A percentile compares a stretch with the other conserved stretches of the same genome.
phyloP scores from a whole-genome alignment of 1,284 basidiomycete genomes.

The Neonothopanus nambi region DNA sequence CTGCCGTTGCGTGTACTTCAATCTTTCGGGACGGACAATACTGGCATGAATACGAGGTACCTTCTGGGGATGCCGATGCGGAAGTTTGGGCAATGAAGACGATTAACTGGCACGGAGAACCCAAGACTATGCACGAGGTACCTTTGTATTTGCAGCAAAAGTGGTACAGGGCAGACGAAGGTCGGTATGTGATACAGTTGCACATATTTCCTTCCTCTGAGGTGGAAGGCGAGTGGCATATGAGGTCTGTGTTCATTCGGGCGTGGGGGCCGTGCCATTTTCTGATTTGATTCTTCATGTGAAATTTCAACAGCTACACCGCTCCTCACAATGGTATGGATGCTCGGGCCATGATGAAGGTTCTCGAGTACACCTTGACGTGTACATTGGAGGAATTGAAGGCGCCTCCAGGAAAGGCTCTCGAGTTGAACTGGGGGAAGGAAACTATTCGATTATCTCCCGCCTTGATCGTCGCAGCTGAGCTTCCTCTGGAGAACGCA shows the following conservation, averaged over 20 bases:
- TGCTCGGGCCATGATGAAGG: constrained; percentile 4
- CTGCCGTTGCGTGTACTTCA: constrained; percentile 1
- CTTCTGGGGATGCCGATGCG: not conserved
- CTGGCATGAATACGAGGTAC: constrained; percentile 9
- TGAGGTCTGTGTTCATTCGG: not conserved
- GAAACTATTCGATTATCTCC: constrained; percentile 5
- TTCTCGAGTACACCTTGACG: constrained; percentile 7
- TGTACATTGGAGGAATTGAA: constrained; percentile 1
- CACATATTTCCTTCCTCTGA: not conserved
- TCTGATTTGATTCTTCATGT: not conserved
- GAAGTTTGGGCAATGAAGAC: constrained; percentile 2
- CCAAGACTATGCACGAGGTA: constrained; percentile 5
- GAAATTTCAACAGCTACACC: constrained; percentile 6
- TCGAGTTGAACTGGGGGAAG: constrained; percentile 2
- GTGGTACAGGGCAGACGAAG: constrained; percentile 6
- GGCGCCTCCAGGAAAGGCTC: not conserved
- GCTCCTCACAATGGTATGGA: constrained; percentile 10
- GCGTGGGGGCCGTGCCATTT: not conserved
- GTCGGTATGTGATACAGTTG: not conserved
- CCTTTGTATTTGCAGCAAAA: constrained; percentile 1
- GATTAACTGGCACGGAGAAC: constrained; percentile 7
- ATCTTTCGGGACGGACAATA: constrained; percentile 5
- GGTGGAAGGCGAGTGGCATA: not conserved
- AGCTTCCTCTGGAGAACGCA: not conserved
- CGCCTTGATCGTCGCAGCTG: constrained; percentile 3